These are phyloP conservation scores for Stagonosporopsis chrysanthemi DNA, from an alignment of 2,329 filamentous ascomycete species.

Conservation along the genomic window DNA sequence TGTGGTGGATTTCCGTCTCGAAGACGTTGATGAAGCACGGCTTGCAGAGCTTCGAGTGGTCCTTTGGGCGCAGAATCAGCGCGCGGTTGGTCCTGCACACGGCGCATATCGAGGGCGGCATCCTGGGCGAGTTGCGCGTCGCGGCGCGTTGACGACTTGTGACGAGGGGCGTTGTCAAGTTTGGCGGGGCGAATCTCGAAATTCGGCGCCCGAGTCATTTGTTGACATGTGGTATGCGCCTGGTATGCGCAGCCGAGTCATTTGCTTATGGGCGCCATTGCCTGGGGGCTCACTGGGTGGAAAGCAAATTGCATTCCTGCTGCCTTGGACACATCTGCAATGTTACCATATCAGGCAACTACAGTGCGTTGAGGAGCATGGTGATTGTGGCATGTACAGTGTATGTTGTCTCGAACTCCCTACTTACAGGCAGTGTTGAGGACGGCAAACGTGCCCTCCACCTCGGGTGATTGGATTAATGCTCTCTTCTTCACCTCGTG, in stretches of 20 bases:
- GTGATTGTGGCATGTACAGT: too few relatives aligned
- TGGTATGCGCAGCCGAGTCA: background rate
- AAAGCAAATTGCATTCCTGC: constrained; percentile 13
- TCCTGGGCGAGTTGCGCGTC: constrained; percentile 48
- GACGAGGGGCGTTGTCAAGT: constrained; percentile 6
- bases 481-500: too few relatives aligned
- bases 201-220: constrained; percentile 17
- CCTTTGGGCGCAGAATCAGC: constrained; percentile 92
- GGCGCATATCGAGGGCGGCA: constrained; percentile 80
- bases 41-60: constrained; percentile 91
- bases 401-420: too few relatives aligned
- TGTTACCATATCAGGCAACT: background rate
- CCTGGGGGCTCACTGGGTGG: background rate
- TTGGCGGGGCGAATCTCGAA: constrained; percentile 15
- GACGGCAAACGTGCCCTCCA: too few relatives aligned
- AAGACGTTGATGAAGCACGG: constrained; percentile 86
- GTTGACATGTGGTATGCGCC: background rate
- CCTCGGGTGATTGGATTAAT: too few relatives aligned
- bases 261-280: background rate
- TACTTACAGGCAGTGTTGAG: too few relatives aligned
- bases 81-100: constrained; percentile 79
- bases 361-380: background rate
- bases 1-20: constrained; percentile 92
- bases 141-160: background rate
- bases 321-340: background rate